Percentiles rank a stretch among this genome's conserved stretches.
phyloP scores from a whole-genome alignment of 352 stramenopile genomes.

The Globisporangium takayamanum region DNA sequence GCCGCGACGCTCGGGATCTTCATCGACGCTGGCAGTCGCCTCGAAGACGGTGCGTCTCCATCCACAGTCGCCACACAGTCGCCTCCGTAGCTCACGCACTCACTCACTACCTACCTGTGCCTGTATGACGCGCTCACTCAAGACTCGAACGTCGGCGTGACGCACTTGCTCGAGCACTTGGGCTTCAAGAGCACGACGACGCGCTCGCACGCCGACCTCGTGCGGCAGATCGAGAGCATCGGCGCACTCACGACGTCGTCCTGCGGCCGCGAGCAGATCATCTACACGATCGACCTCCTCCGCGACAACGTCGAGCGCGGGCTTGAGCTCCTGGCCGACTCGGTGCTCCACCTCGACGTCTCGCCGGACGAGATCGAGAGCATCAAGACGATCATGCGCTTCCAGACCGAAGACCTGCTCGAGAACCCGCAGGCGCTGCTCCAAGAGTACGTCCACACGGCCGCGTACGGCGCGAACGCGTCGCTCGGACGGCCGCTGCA shows the following conservation, averaged over 20 bases:
- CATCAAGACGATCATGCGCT: constrained; percentile 92
- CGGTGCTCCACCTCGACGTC: constrained; percentile 77
- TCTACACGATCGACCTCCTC: constrained; percentile 96
- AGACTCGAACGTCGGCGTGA: constrained; percentile 81
- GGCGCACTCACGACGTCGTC: constrained; percentile 90
- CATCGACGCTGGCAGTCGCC: constrained; percentile 87
- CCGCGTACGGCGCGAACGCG: constrained; percentile 73
- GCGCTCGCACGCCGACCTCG: constrained; percentile 77
- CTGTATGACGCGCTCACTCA: neutral
- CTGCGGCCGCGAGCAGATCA: constrained; percentile 92
- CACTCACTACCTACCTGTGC: neutral
- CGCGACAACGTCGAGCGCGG: constrained; percentile 90
- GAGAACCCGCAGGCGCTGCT: constrained; percentile 80
- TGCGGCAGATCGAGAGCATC: constrained; percentile 91
- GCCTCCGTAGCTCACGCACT: neutral
- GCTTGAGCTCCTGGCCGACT: constrained; percentile 88
- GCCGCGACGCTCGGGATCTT: constrained; percentile 93
- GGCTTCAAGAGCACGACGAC: constrained; percentile 92
- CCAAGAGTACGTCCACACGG: constrained; percentile 82
- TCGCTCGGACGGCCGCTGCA: constrained; percentile 77
- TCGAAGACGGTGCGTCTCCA: constrained; percentile 44
- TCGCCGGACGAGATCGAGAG: constrained; percentile 84
- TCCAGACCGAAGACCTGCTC: constrained; percentile 91
- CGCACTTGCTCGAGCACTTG: constrained; percentile 93
- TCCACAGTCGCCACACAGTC: neutral